These are phyloP conservation scores for Peronospora belbahrii DNA, from an alignment of 352 stramenopile species.

Conservation along the genomic window DNA sequence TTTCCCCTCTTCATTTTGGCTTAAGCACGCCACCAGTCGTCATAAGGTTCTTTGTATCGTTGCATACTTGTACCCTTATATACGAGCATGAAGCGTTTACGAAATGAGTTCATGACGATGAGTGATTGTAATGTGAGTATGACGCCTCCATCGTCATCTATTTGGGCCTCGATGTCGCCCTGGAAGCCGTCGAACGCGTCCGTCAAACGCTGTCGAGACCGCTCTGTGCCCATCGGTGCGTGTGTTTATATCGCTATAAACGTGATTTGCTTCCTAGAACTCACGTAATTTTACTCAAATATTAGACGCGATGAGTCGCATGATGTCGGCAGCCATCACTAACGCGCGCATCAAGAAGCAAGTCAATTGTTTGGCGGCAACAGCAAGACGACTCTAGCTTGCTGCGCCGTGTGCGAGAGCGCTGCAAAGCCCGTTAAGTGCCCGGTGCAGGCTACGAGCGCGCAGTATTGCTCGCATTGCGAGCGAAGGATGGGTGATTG, in stretches of 20 bases:
- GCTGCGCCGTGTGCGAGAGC: slow-evolving; percentile 37
- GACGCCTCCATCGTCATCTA: slow-evolving; percentile 16
- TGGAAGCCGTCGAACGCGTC: slow-evolving; percentile 40
- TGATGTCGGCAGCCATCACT: slow-evolving; percentile 70
- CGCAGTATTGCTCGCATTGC: slow-evolving; percentile 53
- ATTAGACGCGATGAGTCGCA: slow-evolving; percentile 62
- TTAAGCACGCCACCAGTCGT: slow-evolving; percentile 12
- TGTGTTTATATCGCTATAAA: background rate
- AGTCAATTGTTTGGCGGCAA: slow-evolving; percentile 34
- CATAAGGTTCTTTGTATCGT: background rate
- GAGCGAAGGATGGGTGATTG: slow-evolving; percentile 50
- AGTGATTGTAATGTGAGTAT: slow-evolving; percentile 18
- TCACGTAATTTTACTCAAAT: slow-evolving; percentile 1
- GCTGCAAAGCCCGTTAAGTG: slow-evolving; percentile 13
- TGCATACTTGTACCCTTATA: background rate
- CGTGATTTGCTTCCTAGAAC: slow-evolving; percentile 2
- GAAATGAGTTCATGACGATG: slow-evolving; percentile 20
- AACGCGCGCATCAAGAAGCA: slow-evolving; percentile 65
- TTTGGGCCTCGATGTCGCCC: slow-evolving; percentile 40
- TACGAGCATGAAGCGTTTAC: slow-evolving; percentile 44
- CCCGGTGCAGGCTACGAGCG: slow-evolving; percentile 1
- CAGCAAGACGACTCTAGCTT: background rate
- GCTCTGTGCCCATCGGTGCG: slow-evolving; percentile 60
- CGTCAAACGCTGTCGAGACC: slow-evolving; percentile 57
- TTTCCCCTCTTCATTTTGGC: slow-evolving; percentile 23